Percentiles rank a stretch among this genome's conserved stretches.
Evolutionary conservation across 805 yeast species (phyloP).

Genomic region (Sugiyamaella lignohabitans): DNA sequence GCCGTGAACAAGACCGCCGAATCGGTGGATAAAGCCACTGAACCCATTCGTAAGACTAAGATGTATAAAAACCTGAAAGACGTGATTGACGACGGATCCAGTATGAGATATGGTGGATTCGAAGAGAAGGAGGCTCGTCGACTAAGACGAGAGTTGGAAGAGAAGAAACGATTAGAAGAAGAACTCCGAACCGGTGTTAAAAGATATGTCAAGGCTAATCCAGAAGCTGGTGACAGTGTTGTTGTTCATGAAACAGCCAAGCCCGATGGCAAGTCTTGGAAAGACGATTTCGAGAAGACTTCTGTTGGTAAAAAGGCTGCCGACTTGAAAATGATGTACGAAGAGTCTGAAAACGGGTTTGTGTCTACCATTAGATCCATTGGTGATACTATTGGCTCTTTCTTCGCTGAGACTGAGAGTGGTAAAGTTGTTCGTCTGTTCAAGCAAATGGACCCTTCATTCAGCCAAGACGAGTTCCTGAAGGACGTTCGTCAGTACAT

Average conservation of each 20-base stretch:
- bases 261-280: slow-evolving; percentile 58
- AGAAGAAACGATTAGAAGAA: slow-evolving; percentile 35
- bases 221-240: slow-evolving; percentile 65
- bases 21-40: slow-evolving; percentile 72
- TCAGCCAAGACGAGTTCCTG: slow-evolving; percentile 70
- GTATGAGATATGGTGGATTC: slow-evolving; percentile 86
- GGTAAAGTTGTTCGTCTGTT: slow-evolving; percentile 86
- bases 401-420: slow-evolving; percentile 93
- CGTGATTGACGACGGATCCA: slow-evolving; percentile 86
- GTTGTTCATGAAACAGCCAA: slow-evolving; percentile 77
- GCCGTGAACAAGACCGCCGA: slow-evolving; percentile 81
- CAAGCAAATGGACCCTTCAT: slow-evolving; percentile 83
- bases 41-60: slow-evolving; percentile 88
- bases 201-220: slow-evolving; percentile 63
- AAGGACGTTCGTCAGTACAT: slow-evolving; percentile 84
- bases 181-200: slow-evolving; percentile 44
- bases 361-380: slow-evolving; percentile 74
- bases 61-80: slow-evolving; percentile 83
- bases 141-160: slow-evolving; percentile 51
- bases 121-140: slow-evolving; percentile 78
- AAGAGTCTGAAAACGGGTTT: slow-evolving; percentile 90
- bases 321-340: slow-evolving; percentile 56
- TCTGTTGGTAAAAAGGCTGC: slow-evolving; percentile 60
- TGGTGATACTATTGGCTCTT: slow-evolving; percentile 71
- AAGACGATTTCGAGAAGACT: slow-evolving; percentile 59